Base-by-base conservation (phyloP, 2,329 filamentous ascomycete species). In the Phialocephala subalpina region DNA sequence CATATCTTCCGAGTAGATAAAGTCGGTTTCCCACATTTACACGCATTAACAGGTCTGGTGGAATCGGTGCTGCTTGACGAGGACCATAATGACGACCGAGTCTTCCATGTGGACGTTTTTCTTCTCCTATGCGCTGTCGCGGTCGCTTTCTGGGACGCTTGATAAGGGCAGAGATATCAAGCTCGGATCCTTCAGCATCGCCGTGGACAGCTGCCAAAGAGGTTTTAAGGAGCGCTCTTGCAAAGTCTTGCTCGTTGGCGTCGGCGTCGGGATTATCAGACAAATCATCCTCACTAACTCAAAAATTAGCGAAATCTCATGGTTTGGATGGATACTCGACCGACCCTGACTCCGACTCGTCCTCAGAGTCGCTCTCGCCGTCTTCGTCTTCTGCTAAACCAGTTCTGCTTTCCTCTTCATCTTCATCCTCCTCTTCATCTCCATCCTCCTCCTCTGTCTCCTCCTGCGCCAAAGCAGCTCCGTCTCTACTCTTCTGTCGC, bases 31-130 rank as follows among this genome's bases (percentile, higher is more conserved):
- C 92, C 73, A 86, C 82, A 56, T 86, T 84, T 58, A 94, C 83
- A 49, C 90, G 82, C 47, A 86, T 82, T 73, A 90, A 92, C 76
- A 94, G 92, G 71, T 93, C 89, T 47, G 85, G 87, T 53, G 89
- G 87, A 18, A 89, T 90, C 75, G 92, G 90, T 9, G 87, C 88
- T 27, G 87, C 85, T 75, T 89, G 87, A 33, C 79, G 78, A 57
- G 80, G 80, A 18, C 81, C 80, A 71, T 77, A 75, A 20, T 67
- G 58, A 2, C 42, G 42, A 52, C 64, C 60, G 14, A 38, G 38
- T 18, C 52, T 57, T 33, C 29, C 29, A 9, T 33, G 29, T 33
- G 29, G 29, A 4, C 29, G 29, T 33, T 45, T 56, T 42, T 47
- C 42, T 27, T 47, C 20, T 29, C 55, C 60, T 11, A 33, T 25